Evolutionary conservation across 495 filamentous ascomycete genomes (phyloP).

Genomic region (Ascobolus immersus): DNA sequence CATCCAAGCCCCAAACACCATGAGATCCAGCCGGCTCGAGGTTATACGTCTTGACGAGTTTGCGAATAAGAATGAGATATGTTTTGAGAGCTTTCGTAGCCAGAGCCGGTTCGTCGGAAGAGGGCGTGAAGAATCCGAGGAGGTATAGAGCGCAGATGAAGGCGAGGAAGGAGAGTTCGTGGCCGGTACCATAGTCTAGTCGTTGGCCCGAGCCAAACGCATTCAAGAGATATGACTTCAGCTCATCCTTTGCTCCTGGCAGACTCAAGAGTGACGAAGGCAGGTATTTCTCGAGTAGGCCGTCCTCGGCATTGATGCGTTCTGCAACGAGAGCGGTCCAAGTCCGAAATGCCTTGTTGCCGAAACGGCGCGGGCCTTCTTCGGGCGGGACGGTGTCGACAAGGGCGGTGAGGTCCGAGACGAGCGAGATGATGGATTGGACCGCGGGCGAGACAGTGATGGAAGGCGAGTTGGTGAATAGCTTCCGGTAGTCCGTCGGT

Average conservation of each 20-base stretch:
- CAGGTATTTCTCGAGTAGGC: conserved; percentile 36
- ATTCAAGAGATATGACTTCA: conserved; percentile 57
- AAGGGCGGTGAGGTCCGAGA: conserved; percentile 38
- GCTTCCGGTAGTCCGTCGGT: conserved; percentile 21
- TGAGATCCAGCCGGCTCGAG: conserved; percentile 90
- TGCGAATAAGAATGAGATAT: conserved; percentile 59
- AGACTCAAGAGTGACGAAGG: conserved; percentile 15
- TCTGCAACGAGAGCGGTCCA: conserved; percentile 50
- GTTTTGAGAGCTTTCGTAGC: conserved; percentile 11
- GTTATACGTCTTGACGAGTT: conserved; percentile 70
- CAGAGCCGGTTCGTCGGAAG: conserved; percentile 12
- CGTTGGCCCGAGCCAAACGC: conserved; percentile 72
- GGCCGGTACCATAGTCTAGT: conserved; percentile 86
- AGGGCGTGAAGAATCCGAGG: conserved; percentile 44
- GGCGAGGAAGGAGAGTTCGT: conserved; percentile 81
- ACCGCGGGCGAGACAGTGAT: conserved; percentile 9
- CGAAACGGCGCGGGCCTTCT: conserved; percentile 63
- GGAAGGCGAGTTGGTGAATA: conserved; percentile 10
- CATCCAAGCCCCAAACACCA: conserved; percentile 89
- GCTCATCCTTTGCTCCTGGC: conserved; percentile 31
- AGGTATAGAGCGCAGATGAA: conserved; percentile 84
- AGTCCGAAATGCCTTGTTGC: conserved; percentile 64
- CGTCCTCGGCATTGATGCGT: conserved; percentile 18
- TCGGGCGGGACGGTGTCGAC: conserved; percentile 63
- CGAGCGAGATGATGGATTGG: conserved; percentile 25